Evolutionary conservation across 129 eudicot genomes (phyloP).

Genomic region (Solidago caesia): DNA sequence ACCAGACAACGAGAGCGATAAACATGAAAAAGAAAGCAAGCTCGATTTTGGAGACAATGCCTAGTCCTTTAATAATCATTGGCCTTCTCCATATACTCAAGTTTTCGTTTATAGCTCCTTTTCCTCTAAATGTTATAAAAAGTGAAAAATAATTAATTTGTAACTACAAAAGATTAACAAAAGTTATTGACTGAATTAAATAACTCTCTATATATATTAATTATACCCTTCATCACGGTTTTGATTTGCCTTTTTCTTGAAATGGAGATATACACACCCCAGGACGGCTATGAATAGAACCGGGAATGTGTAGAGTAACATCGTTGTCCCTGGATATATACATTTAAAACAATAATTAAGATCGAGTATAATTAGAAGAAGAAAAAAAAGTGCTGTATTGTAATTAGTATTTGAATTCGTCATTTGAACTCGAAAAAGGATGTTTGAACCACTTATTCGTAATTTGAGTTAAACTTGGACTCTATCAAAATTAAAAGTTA

Average conservation of each 20-base stretch:
- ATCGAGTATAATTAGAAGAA: too few species aligned
- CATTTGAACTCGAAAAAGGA: too few species aligned
- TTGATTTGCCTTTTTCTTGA: slow-evolving; percentile 37
- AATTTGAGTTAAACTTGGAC: too few species aligned
- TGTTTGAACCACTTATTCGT: not conserved
- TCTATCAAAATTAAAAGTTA: too few species aligned
- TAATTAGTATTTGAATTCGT: too few species aligned
- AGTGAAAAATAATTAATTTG: not conserved
- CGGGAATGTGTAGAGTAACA: slow-evolving; percentile 64
- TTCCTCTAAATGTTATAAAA: slow-evolving; percentile 18
- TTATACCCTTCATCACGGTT: slow-evolving; percentile 28
- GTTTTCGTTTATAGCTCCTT: slow-evolving; percentile 20
- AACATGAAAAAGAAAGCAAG: slow-evolving; percentile 65
- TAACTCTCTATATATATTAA: not conserved
- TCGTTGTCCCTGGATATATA: slow-evolving; percentile 43
- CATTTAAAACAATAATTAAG: too few species aligned
- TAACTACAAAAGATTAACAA: too few species aligned
- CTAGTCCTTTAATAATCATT: slow-evolving; percentile 73
- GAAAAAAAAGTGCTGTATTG: not conserved
- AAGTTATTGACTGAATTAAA: too few species aligned
- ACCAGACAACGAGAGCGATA: slow-evolving; percentile 68
- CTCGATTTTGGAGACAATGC: slow-evolving; percentile 74
- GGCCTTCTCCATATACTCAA: slow-evolving; percentile 59
- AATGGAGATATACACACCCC: slow-evolving; percentile 63
- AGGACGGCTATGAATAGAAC: slow-evolving; percentile 57